Conservation (phyloP, 2,329 filamentous ascomycete genomes). For the Xylogone sp. region DNA sequence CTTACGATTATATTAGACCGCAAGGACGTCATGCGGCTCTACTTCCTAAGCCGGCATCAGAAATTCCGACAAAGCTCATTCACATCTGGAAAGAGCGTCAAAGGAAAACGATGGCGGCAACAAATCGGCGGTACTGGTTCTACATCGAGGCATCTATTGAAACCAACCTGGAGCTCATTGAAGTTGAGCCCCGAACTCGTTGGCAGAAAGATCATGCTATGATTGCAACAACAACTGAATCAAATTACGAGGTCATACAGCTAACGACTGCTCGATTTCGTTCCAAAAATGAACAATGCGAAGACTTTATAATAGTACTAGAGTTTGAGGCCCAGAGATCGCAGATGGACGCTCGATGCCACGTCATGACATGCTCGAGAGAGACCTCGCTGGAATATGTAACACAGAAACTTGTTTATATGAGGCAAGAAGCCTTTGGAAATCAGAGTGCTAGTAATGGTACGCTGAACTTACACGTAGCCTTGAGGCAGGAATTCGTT, state of each 20-base stretch:
- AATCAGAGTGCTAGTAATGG: slow-evolving; percentile 6
- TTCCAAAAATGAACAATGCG: not conserved
- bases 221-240: slow-evolving; percentile 2
- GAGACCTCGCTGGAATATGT: slow-evolving; percentile 3
- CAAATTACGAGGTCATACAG: not conserved
- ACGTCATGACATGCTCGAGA: slow-evolving; percentile 6
- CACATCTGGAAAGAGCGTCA: slow-evolving; percentile 3
- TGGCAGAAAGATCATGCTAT: slow-evolving; percentile 2
- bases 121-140: slow-evolving; percentile 5
- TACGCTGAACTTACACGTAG: slow-evolving; percentile 1
- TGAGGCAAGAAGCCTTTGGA: slow-evolving; percentile 5
- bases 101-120: too few relatives aligned
- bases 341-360: slow-evolving; percentile 4
- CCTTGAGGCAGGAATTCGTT: not conserved
- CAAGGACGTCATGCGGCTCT: not conserved
- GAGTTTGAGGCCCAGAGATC: not conserved
- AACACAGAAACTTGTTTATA: slow-evolving; percentile 1
- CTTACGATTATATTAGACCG: slow-evolving; percentile 6
- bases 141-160: slow-evolving; percentile 6
- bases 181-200: not conserved
- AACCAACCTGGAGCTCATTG: slow-evolving; percentile 4
- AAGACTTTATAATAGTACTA: slow-evolving; percentile 3
- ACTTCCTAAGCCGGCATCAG: not conserved
- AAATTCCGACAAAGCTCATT: not conserved
- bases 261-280: slow-evolving; percentile 3